Percentiles rank a stretch among this genome's conserved stretches.
Conservation (phyloP, 1,284 basidiomycete genomes). For the Sporisorium scitamineum region DNA sequence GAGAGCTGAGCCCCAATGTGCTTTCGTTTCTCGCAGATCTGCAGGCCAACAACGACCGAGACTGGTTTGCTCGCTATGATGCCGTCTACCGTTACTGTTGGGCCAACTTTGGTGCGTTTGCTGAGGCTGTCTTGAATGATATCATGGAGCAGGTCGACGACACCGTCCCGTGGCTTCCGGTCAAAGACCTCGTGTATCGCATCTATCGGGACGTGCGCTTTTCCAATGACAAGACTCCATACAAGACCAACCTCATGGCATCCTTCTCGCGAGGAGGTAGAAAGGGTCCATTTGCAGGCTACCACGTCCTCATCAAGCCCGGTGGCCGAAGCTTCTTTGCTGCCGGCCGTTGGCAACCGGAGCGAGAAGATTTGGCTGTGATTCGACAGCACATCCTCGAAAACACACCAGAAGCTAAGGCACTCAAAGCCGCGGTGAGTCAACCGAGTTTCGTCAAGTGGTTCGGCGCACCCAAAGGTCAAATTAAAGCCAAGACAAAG, state of each 20-base stretch:
- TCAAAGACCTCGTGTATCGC: slow-evolving; percentile 82
- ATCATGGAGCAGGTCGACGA: slow-evolving; percentile 78
- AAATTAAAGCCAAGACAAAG: slow-evolving; percentile 16
- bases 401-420: slow-evolving; percentile 75
- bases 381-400: slow-evolving; percentile 75
- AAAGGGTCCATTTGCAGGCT: slow-evolving; percentile 82
- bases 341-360: slow-evolving; percentile 86
- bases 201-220: slow-evolving; percentile 81
- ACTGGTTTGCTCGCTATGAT: slow-evolving; percentile 80
- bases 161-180: slow-evolving; percentile 84
- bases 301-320: slow-evolving; percentile 44
- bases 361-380: slow-evolving; percentile 79
- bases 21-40: slow-evolving; percentile 81
- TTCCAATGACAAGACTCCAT: slow-evolving; percentile 91
- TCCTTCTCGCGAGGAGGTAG: slow-evolving; percentile 82
- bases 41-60: slow-evolving; percentile 80
- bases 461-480: slow-evolving; percentile 76
- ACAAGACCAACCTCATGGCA: slow-evolving; percentile 82
- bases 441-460: slow-evolving; percentile 77
- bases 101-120: slow-evolving; percentile 84
- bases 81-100: slow-evolving; percentile 28
- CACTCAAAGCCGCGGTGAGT: slow-evolving; percentile 78
- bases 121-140: slow-evolving; percentile 77
- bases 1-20: slow-evolving; percentile 85
- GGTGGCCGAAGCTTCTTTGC: slow-evolving; percentile 76